Conservation (phyloP, 441 rosid species). For the Erodium trifolium region DNA sequence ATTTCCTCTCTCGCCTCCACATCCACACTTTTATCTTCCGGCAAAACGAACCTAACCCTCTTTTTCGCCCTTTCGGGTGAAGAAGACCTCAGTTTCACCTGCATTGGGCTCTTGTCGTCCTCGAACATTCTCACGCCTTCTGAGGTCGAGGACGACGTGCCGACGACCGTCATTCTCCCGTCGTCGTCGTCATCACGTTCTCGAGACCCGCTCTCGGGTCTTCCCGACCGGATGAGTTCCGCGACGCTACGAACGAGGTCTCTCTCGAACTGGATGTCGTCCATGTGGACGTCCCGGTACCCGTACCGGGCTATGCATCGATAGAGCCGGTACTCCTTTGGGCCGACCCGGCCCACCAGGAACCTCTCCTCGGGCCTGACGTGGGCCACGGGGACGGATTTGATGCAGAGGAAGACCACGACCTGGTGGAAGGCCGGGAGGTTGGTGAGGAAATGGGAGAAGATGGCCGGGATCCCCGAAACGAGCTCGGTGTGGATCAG, state of each 20-base stretch:
- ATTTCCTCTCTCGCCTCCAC: constrained; percentile 47
- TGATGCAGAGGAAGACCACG: constrained; percentile 81
- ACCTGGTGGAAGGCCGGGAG: constrained; percentile 92
- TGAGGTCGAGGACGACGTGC: constrained; percentile 53
- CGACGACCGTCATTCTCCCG: constrained; percentile 77
- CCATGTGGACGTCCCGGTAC: constrained; percentile 93
- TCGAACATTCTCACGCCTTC: constrained; percentile 22
- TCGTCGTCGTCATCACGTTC: constrained; percentile 30
- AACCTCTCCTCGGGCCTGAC: constrained; percentile 82
- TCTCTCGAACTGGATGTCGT: constrained; percentile 81
- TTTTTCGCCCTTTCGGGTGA: constrained; percentile 20
- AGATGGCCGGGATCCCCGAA: constrained; percentile 87
- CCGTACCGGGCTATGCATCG: constrained; percentile 90
- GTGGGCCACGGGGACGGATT: constrained; percentile 81
- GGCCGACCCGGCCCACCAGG: constrained; percentile 91
- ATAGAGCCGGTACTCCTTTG: constrained; percentile 70
- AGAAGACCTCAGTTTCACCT: constrained; percentile 35
- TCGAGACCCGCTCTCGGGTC: constrained; percentile 28
- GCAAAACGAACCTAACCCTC: constrained; percentile 66
- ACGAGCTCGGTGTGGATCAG: constrained; percentile 81
- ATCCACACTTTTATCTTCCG: constrained; percentile 34
- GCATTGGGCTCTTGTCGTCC: constrained; percentile 46
- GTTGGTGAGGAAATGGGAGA: constrained; percentile 91
- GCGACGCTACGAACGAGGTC: constrained; percentile 63
- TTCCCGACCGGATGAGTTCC: constrained; percentile 69